Conservation (phyloP, 78 protist genomes). For the Cyanophora paradoxa region DNA sequence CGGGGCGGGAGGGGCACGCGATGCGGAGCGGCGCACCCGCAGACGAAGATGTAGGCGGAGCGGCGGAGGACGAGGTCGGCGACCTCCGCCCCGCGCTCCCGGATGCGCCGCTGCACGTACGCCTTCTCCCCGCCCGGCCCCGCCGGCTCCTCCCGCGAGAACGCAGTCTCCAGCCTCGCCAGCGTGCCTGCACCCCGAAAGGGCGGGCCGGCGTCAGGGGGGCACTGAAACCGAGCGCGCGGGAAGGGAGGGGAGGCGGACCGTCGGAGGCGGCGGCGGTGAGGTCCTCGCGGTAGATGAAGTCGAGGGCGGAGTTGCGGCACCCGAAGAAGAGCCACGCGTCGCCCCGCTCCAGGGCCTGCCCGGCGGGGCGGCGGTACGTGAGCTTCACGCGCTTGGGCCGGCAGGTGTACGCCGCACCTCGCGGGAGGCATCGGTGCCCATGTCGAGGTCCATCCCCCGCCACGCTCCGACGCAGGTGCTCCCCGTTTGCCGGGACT, state of each 20-base stretch:
- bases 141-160: neutral
- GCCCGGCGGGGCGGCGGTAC: too few relatives aligned
- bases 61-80: neutral
- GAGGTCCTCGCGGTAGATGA: neutral
- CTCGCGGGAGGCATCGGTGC: too few relatives aligned
- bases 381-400: too few relatives aligned
- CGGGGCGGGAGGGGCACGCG: too few relatives aligned
- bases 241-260: neutral
- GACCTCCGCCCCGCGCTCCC: neutral
- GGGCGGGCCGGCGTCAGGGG: neutral
- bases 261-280: neutral
- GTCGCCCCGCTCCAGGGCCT: neutral
- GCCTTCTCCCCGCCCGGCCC: too few relatives aligned
- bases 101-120: conserved; percentile 3
- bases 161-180: neutral
- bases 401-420: too few relatives aligned
- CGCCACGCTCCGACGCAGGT: neutral
- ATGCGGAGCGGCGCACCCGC: neutral
- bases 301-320: neutral
- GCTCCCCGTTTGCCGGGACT: neutral
- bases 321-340: neutral
- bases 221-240: neutral
- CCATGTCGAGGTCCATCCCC: neutral
- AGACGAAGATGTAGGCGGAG: neutral
- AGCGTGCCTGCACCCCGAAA: neutral